phyloP scores from a whole-genome alignment of 2,329 filamentous ascomycete species.

The Ophiostoma sp. region DNA sequence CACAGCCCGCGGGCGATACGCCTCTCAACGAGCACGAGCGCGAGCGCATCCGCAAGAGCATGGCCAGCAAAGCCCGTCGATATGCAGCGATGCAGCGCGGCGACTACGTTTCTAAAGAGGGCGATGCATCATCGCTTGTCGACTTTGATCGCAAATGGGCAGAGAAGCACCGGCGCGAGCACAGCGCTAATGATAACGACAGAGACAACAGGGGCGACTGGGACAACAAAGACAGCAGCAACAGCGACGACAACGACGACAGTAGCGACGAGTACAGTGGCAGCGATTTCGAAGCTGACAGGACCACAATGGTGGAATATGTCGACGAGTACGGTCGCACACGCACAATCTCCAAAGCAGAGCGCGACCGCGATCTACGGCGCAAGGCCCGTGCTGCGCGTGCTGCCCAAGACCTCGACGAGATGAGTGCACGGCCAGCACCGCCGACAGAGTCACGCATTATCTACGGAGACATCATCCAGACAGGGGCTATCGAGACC shows the following conservation, averaged over 20 bases:
- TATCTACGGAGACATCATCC: conserved; percentile 81
- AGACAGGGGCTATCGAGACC: conserved; percentile 69
- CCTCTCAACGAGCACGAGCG: conserved; percentile 62
- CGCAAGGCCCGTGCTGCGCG: conserved; percentile 46
- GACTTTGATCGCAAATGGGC: conserved; percentile 98
- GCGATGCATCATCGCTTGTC: conserved; percentile 63
- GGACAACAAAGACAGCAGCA: conserved; percentile 57
- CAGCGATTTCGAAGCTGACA: conserved; percentile 40
- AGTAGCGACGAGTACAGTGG: conserved; percentile 38
- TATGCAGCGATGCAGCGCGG: conserved; percentile 89
- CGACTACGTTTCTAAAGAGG: conserved; percentile 66
- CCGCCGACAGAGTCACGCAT: conserved; percentile 57
- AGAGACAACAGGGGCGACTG: conserved; percentile 32
- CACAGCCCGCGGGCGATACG: conserved; percentile 40
- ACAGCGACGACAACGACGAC: conserved; percentile 50
- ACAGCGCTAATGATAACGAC: conserved; percentile 48
- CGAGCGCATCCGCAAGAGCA: conserved; percentile 66
- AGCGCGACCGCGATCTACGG: conserved; percentile 60
- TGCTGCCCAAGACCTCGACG: conserved; percentile 55
- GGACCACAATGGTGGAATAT: conserved; percentile 61
- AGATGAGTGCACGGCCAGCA: conserved; percentile 61
- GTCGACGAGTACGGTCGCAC: conserved; percentile 89
- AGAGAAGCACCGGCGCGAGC: conserved; percentile 47
- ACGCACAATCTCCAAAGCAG: conserved; percentile 63
- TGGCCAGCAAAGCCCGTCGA: conserved; percentile 83